phyloP scores from a whole-genome alignment of 2,329 filamentous ascomycete genomes.

The Colletotrichum lentis region DNA sequence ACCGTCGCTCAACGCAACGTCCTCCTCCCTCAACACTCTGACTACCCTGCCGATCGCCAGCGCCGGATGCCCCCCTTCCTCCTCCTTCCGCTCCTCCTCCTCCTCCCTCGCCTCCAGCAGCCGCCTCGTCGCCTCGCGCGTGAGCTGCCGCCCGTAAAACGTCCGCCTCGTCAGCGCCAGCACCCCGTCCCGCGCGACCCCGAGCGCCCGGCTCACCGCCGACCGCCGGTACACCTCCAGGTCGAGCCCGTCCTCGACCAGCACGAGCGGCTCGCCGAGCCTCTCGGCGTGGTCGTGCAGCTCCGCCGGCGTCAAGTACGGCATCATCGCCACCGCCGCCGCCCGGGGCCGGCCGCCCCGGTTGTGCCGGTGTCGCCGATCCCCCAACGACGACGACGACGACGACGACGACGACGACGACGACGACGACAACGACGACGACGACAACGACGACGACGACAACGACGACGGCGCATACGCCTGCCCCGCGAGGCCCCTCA shows the following conservation, averaged over 20 bases:
- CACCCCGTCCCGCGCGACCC: not conserved
- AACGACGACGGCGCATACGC: not conserved
- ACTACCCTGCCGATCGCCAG: constrained; percentile 15
- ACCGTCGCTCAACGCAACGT: constrained; percentile 22
- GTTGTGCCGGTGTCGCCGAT: not conserved
- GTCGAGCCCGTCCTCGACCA: constrained; percentile 9
- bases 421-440: too few species aligned
- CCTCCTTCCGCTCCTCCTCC: too few species aligned
- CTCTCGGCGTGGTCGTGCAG: constrained; percentile 13
- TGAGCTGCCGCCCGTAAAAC: constrained; percentile 16
- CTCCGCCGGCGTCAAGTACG: constrained; percentile 20
- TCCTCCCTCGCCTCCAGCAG: not conserved
- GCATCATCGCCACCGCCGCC: too few species aligned
- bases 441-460: too few species aligned
- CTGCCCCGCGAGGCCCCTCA: not conserved
- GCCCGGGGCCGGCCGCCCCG: too few species aligned
- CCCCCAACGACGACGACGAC: too few species aligned
- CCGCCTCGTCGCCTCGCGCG: not conserved
- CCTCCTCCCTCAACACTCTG: constrained; percentile 11
- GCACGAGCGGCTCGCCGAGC: constrained; percentile 4
- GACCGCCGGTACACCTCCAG: constrained; percentile 15
- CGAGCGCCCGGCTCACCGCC: not conserved
- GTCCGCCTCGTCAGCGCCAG: not conserved
- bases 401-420: too few species aligned
- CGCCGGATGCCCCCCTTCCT: not conserved